These are phyloP conservation scores for Ramaria sp. DNA, from an alignment of 768 basidiomycete genomes.

Conservation along the genomic window DNA sequence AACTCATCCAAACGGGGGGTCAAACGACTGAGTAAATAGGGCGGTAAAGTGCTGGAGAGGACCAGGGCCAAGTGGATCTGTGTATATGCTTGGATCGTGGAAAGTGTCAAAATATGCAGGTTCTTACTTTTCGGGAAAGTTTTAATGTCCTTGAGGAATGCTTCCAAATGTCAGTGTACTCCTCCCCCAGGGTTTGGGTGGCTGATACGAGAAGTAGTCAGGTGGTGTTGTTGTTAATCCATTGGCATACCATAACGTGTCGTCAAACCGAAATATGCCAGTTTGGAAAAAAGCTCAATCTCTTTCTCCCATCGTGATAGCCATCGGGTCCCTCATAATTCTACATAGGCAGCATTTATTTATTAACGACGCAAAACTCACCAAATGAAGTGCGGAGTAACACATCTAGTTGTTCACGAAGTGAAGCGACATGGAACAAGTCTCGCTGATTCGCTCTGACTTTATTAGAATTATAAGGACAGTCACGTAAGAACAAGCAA, in stretches of 20 bases:
- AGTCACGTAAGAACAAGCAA: background rate
- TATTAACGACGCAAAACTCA: slow-evolving; percentile 19
- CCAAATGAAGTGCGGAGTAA: slow-evolving; percentile 73
- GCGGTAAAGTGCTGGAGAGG: slow-evolving; percentile 54
- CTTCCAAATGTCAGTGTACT: slow-evolving; percentile 81
- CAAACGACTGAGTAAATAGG: slow-evolving; percentile 48
- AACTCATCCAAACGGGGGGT: slow-evolving; percentile 26
- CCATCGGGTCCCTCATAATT: slow-evolving; percentile 59
- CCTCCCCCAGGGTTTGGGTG: slow-evolving; percentile 79
- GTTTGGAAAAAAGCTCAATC: slow-evolving; percentile 53
- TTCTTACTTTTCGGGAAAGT: slow-evolving; percentile 28
- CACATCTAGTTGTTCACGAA: slow-evolving; percentile 66
- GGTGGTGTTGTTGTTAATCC: background rate
- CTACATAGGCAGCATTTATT: background rate
- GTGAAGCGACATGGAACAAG: slow-evolving; percentile 58
- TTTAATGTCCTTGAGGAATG: slow-evolving; percentile 33
- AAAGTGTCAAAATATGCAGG: background rate
- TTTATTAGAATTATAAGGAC: slow-evolving; percentile 21
- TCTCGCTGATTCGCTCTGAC: slow-evolving; percentile 83
- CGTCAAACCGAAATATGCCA: slow-evolving; percentile 65
- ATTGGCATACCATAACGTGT: slow-evolving; percentile 50
- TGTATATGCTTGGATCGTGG: background rate
- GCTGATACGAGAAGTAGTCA: slow-evolving; percentile 29
- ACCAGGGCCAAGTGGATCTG: slow-evolving; percentile 41
- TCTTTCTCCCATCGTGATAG: slow-evolving; percentile 74